phyloP scores from a whole-genome alignment of 2,329 filamentous ascomycete species.

The Ascochyta fabae region DNA sequence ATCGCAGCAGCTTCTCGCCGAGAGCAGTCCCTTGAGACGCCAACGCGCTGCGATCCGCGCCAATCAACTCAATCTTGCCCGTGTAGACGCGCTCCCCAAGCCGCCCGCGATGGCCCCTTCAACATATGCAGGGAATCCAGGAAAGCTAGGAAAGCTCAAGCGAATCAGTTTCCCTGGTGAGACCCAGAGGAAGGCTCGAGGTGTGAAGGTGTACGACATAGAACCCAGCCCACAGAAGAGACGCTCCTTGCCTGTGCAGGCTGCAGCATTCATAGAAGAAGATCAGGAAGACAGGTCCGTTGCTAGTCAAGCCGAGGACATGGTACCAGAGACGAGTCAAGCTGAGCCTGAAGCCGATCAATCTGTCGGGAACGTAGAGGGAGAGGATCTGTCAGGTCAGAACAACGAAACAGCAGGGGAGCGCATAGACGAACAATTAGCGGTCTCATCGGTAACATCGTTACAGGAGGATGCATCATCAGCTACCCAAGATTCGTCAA shows the following conservation, averaged over 20 bases:
- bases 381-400: background rate
- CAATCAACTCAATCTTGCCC: conserved; percentile 41
- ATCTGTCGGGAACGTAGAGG: background rate
- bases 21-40: conserved; percentile 17
- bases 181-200: background rate
- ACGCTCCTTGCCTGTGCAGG: conserved; percentile 1
- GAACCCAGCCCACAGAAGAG: conserved; percentile 8
- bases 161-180: background rate
- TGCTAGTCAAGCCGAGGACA: background rate
- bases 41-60: conserved; percentile 26
- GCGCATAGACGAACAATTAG: background rate
- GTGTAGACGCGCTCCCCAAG: conserved; percentile 15
- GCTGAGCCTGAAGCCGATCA: background rate
- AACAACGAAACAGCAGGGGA: background rate
- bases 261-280: background rate
- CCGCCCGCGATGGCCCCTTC: conserved; percentile 7
- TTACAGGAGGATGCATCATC: background rate
- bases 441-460: background rate
- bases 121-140: background rate
- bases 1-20: conserved; percentile 32
- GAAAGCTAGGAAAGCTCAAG: background rate
- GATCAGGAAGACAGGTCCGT: background rate
- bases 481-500: background rate
- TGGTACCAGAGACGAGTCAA: conserved; percentile 7
- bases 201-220: conserved; percentile 1